These are phyloP conservation scores for Penicillium decumbens DNA, from an alignment of 2,329 filamentous ascomycete genomes.

Conservation along the genomic window DNA sequence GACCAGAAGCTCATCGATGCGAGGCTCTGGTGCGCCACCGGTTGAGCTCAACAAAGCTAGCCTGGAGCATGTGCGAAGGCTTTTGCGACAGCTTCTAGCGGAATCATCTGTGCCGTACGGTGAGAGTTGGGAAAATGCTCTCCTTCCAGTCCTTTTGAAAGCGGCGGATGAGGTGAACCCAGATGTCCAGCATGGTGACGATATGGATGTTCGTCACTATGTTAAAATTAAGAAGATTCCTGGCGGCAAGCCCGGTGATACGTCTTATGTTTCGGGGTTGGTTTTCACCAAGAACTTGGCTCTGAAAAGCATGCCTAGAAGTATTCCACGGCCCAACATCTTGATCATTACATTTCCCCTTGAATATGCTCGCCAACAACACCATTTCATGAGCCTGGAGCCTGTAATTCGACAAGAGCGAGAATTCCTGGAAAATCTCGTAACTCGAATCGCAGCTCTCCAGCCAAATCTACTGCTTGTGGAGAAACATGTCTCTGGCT, in stretches of 20 bases:
- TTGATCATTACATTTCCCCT: conserved; percentile 92
- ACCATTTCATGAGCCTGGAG: conserved; percentile 96
- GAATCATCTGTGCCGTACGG: conserved; percentile 70
- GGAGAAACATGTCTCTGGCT: conserved; percentile 84
- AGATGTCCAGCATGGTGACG: conserved; percentile 82
- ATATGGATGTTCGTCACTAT: conserved; percentile 96
- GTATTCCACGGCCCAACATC: conserved; percentile 77
- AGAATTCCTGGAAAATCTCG: conserved; percentile 85
- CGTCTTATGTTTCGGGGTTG: conserved; percentile 91
- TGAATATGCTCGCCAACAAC: conserved; percentile 87
- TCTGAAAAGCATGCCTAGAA: conserved; percentile 90
- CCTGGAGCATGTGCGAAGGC: conserved; percentile 76
- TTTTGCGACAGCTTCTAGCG: conserved; percentile 75
- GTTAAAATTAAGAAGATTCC: conserved; percentile 97
- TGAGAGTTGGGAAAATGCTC: conserved; percentile 78
- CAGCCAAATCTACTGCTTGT: conserved; percentile 84
- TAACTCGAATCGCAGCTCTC: conserved; percentile 82
- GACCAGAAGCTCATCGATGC: conserved; percentile 78
- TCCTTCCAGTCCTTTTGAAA: conserved; percentile 83
- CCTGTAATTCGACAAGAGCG: conserved; percentile 95
- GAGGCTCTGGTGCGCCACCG: conserved; percentile 66
- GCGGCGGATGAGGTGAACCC: conserved; percentile 94
- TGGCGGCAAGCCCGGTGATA: conserved; percentile 83
- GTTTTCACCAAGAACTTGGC: conserved; percentile 97
- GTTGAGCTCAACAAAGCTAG: conserved; percentile 84